These are phyloP conservation scores for Fraxinus xanthoxyloides DNA, from an alignment of 305 asterid species.

Conservation along the genomic window DNA sequence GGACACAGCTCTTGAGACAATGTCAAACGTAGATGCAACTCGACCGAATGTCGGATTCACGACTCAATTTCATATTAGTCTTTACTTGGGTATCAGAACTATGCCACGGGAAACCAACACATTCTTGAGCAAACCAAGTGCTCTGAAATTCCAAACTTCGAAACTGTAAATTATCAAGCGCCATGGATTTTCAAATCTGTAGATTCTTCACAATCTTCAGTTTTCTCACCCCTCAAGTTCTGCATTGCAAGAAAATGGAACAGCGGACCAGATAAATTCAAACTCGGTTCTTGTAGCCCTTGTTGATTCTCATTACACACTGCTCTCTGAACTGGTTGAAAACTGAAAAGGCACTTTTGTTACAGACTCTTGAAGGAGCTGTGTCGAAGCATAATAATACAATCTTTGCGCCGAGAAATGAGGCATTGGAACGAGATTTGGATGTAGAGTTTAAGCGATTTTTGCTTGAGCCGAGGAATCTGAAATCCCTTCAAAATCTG, in stretches of 20 bases:
- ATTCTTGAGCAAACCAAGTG: background rate
- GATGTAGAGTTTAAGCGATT: conserved; percentile 55
- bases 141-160: background rate
- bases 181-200: conserved; percentile 74
- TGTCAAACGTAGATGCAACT: background rate
- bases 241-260: conserved; percentile 56
- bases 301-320: conserved; percentile 73
- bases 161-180: conserved; percentile 31
- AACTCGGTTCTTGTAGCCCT: conserved; percentile 40
- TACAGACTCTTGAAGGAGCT: conserved; percentile 83
- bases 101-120: conserved; percentile 6
- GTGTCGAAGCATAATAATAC: conserved; percentile 75
- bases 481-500: conserved; percentile 41
- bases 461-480: conserved; percentile 49
- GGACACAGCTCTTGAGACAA: background rate
- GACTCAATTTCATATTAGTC: background rate
- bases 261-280: conserved; percentile 54
- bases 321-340: conserved; percentile 78
- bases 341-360: conserved; percentile 51
- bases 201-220: conserved; percentile 33
- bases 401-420: conserved; percentile 76
- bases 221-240: conserved; percentile 25
- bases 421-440: conserved; percentile 68
- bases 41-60: background rate
- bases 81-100: background rate